These are phyloP conservation scores for Kodamaea nitidulidarum DNA, from an alignment of 805 yeast genomes.

Conservation along the genomic window DNA sequence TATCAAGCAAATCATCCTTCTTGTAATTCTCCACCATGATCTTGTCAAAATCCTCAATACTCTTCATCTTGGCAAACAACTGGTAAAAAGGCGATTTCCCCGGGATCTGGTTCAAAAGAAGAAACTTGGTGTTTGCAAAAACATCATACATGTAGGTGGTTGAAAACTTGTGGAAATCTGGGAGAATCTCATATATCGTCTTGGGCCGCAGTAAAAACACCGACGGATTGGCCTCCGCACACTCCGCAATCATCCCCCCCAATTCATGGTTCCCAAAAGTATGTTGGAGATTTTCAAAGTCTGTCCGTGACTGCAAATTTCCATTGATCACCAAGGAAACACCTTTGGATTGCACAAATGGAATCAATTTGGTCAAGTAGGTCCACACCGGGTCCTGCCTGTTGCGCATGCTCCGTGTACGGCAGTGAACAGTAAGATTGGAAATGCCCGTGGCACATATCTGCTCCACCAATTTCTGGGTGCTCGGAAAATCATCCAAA, in stretches of 20 bases:
- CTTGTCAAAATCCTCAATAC: conserved; percentile 45
- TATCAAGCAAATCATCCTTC: conserved; percentile 11
- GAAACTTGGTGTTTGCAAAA: conserved; percentile 67
- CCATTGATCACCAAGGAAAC: conserved; percentile 85
- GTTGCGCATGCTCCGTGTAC: conserved; percentile 85
- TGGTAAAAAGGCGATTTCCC: conserved; percentile 64
- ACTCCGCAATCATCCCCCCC: conserved; percentile 94
- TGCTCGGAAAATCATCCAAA: conserved; percentile 55
- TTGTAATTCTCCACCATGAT: conserved; percentile 35
- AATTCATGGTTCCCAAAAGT: conserved; percentile 49
- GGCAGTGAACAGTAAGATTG: conserved; percentile 86
- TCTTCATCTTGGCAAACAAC: conserved; percentile 51
- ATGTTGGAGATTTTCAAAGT: conserved; percentile 48
- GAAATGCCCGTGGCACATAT: conserved; percentile 70
- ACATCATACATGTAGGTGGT: conserved; percentile 54
- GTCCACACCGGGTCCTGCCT: conserved; percentile 77
- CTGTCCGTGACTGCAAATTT: conserved; percentile 52
- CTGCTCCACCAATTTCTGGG: conserved; percentile 53
- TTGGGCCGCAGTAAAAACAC: conserved; percentile 50
- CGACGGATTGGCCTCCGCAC: conserved; percentile 84
- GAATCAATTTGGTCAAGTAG: conserved; percentile 57
- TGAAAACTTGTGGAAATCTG: conserved; percentile 56
- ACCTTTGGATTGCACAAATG: conserved; percentile 54
- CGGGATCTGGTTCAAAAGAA: conserved; percentile 73
- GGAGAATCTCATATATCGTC: conserved; percentile 52